Evolutionary conservation across 768 basidiomycete species (phyloP).

Genomic region (Rhodotorula graminis): DNA sequence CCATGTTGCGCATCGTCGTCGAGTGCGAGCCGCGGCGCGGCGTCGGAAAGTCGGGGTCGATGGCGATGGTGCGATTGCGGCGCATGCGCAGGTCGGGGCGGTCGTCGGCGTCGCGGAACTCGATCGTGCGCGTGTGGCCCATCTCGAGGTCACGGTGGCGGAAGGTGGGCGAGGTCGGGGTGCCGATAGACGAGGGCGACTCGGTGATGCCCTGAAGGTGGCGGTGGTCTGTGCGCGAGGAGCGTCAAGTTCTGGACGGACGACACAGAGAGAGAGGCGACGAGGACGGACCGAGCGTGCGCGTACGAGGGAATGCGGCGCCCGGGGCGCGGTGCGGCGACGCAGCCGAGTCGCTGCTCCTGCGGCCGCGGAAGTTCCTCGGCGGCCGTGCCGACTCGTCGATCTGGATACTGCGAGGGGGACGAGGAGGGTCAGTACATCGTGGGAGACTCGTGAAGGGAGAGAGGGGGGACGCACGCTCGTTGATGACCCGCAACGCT

Average conservation of each 20-base stretch:
- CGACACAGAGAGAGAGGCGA: neutral
- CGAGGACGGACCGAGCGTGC: neutral
- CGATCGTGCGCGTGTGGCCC: slow-evolving; percentile 34
- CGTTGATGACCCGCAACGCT: neutral
- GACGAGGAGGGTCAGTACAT: neutral
- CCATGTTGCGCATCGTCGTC: slow-evolving; percentile 14
- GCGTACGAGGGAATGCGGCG: neutral
- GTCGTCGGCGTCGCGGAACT: slow-evolving; percentile 28
- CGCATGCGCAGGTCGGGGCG: slow-evolving; percentile 19
- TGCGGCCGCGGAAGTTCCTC: neutral
- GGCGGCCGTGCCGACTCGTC: slow-evolving; percentile 23
- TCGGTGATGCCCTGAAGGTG: slow-evolving; percentile 22
- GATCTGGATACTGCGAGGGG: slow-evolving; percentile 22
- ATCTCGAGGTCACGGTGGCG: slow-evolving; percentile 17
- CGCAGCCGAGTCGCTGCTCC: slow-evolving; percentile 26
- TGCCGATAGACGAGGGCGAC: neutral
- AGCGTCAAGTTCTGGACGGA: too few relatives aligned
- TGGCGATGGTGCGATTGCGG: slow-evolving; percentile 14
- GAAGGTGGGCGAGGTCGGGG: neutral
- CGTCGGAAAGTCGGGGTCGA: slow-evolving; percentile 13
- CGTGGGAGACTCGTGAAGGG: neutral
- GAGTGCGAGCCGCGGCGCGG: slow-evolving; percentile 20
- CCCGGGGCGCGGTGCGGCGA: slow-evolving; percentile 13
- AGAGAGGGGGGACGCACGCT: slow-evolving; percentile 1
- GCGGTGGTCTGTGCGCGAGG: neutral